Evolutionary conservation across 495 filamentous ascomycete genomes (phyloP).

Genomic region (Aspergillus kassunensis): DNA sequence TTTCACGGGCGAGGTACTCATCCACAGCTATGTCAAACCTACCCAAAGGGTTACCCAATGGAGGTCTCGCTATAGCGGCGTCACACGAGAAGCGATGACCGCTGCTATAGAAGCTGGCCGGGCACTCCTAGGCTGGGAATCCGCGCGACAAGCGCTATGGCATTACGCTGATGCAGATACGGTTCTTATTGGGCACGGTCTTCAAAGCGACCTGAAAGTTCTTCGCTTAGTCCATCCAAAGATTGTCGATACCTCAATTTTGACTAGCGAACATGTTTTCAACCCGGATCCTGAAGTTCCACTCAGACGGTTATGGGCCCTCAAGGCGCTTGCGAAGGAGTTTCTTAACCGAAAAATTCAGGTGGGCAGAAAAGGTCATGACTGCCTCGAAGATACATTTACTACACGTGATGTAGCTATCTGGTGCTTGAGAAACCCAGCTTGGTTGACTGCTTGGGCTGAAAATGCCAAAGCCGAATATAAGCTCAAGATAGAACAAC

Average conservation of each 20-base stretch:
- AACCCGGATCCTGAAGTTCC: not conserved
- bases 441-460: conserved; percentile 21
- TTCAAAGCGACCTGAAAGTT: conserved; percentile 40
- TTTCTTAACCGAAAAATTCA: conserved; percentile 34
- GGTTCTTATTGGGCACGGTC: conserved; percentile 43
- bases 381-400: conserved; percentile 37
- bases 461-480: conserved; percentile 11
- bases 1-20: conserved; percentile 42
- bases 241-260: conserved; percentile 37
- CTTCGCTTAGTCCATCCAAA: conserved; percentile 39
- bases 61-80: conserved; percentile 34
- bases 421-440: conserved; percentile 30
- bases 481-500: not conserved
- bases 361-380: conserved; percentile 27
- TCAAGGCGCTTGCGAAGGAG: conserved; percentile 29
- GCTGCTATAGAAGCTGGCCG: conserved; percentile 26
- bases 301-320: conserved; percentile 18
- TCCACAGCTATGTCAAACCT: conserved; percentile 40
- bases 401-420: conserved; percentile 39
- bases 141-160: conserved; percentile 37
- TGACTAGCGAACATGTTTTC: conserved; percentile 25
- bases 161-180: conserved; percentile 36
- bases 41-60: conserved; percentile 28
- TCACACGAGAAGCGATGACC: conserved; percentile 27
- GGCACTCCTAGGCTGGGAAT: conserved; percentile 36